Conservation (phyloP, 2,329 filamentous ascomycete species). For the Cladosporium sp. region DNA sequence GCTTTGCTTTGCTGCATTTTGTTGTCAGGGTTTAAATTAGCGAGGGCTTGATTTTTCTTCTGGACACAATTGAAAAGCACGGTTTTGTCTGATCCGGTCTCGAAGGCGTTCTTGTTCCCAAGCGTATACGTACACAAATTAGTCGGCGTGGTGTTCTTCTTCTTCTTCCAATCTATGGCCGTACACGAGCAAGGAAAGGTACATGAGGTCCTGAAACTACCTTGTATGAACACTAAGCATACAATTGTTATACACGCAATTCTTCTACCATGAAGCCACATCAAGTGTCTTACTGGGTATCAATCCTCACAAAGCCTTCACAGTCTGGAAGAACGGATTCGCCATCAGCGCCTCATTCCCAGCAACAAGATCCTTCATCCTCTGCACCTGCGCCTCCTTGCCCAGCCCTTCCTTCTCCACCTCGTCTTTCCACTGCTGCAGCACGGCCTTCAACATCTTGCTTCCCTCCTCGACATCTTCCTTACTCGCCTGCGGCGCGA, state of each 20-base stretch:
- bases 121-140: not conserved
- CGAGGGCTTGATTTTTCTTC: constrained; percentile 3
- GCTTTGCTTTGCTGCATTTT: constrained; percentile 10
- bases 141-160: not conserved
- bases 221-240: not conserved
- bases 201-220: not conserved
- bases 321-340: constrained; percentile 68
- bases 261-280: not conserved
- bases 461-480: constrained; percentile 90
- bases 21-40: constrained; percentile 18
- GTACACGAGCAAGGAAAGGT: not conserved
- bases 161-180: not conserved
- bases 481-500: constrained; percentile 64
- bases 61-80: constrained; percentile 7
- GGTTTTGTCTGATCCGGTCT: not conserved
- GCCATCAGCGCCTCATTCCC: constrained; percentile 65
- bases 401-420: constrained; percentile 59
- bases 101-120: not conserved
- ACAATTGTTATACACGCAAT: not conserved
- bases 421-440: constrained; percentile 80
- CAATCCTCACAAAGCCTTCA: constrained; percentile 47
- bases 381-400: constrained; percentile 74
- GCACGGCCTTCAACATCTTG: constrained; percentile 76
- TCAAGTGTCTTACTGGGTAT: not conserved
- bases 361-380: constrained; percentile 77